Evolutionary conservation across 108 stramenopile species (phyloP), one percentile per base, ranked within the genome.

Genomic region (Conticribra guillardii): DNA sequence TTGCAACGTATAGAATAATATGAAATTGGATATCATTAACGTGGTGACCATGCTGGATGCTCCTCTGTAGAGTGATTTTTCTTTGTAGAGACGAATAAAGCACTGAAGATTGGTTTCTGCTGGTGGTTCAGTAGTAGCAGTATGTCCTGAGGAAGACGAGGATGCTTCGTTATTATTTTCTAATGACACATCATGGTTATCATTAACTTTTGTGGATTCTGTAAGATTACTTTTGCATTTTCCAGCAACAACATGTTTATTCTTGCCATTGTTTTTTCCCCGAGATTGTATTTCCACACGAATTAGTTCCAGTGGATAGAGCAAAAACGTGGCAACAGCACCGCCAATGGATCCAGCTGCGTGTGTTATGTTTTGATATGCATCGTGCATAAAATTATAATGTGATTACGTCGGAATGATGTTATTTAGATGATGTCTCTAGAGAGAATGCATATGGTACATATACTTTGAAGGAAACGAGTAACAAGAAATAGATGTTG

Each of bases 261-360:
- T n/a, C n/a, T n/a, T n/a, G n/a, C n/a, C n/a, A n/a, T 48, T 22
- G 16, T 57, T 52, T 15, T 14, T 17, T 52, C 45, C 14, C 22
- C 45, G 81, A 17, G 80, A 54, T 70, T 87, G 87, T 45, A 92
- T 32, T 74, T 92, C 87, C 23, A 88, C 81, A 33, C 86, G 67
- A 26, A 84, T 79, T n/a, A 89, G 72, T 77, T 94, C 93, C 50
- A 94, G 60, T 7, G 93, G 93, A 71, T 90, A 94, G 22, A 90
- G 76, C 31, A 82, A 34, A 41, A 89, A 71, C 45, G 87, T 64
- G 2, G 90, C 87, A 28, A 90, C 60, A 17, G 93, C 90, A 26
- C 84, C 81, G 18, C 89, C 93, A 17, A 91, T 54, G 4, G 90
- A 85, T 21, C 93, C 93, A 27, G 64, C 76, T 76, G 34, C 2